Conservation (phyloP, 441 rosid genomes). For the Kokia cookei region DNA sequence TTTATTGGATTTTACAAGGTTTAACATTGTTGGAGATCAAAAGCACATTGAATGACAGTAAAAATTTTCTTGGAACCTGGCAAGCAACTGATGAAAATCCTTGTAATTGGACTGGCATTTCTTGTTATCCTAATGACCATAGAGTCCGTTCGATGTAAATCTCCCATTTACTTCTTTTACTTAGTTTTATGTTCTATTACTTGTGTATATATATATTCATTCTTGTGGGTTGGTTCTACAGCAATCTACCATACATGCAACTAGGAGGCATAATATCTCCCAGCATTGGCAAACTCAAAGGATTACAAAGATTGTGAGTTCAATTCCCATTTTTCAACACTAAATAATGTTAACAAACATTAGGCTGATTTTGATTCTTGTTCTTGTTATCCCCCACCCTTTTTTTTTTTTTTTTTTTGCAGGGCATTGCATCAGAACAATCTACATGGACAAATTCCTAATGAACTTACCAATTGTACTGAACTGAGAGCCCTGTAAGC, state of each 20-base stretch:
- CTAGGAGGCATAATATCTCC: slow-evolving; percentile 75
- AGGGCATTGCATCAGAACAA: slow-evolving; percentile 94
- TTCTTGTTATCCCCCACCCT: slow-evolving; percentile 34
- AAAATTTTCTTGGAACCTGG: slow-evolving; percentile 68
- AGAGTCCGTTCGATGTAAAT: slow-evolving; percentile 71
- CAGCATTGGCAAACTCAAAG: slow-evolving; percentile 73
- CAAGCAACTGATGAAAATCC: slow-evolving; percentile 64
- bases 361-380: neutral
- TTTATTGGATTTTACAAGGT: slow-evolving; percentile 24
- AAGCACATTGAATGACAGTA: slow-evolving; percentile 65
- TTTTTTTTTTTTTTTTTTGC: slow-evolving; percentile 1
- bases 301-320: slow-evolving; percentile 84
- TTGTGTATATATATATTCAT: neutral
- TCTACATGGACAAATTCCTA: slow-evolving; percentile 78
- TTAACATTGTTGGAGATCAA: slow-evolving; percentile 70
- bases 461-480: slow-evolving; percentile 65
- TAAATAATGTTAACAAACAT: neutral
- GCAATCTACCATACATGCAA: slow-evolving; percentile 89
- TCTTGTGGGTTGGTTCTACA: slow-evolving; percentile 20
- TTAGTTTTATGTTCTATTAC: too few species aligned
- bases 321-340: neutral
- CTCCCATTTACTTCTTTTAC: neutral
- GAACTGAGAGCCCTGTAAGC: slow-evolving; percentile 89
- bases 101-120: slow-evolving; percentile 90
- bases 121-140: slow-evolving; percentile 60